Evolutionary conservation across 768 basidiomycete species (phyloP).

Genomic region (Leccinum truebloodii): DNA sequence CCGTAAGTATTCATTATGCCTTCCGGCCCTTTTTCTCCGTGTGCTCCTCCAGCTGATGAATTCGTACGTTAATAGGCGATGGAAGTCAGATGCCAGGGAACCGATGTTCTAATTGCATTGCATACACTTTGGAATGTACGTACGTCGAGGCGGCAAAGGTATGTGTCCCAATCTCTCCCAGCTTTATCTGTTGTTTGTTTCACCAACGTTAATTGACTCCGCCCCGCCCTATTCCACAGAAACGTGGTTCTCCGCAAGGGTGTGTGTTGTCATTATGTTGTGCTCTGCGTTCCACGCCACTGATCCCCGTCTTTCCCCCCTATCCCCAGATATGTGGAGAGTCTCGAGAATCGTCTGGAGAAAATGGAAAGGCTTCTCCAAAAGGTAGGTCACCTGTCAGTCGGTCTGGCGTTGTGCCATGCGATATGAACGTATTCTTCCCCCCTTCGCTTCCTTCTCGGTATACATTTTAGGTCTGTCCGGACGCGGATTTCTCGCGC

Average conservation of each 20-base stretch:
- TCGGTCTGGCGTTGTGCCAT: constrained; percentile 3
- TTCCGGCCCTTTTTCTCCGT: not conserved
- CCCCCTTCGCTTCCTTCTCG: not conserved
- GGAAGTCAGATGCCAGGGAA: constrained; percentile 59
- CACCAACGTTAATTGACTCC: not conserved
- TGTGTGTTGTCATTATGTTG: constrained; percentile 8
- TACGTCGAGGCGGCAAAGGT: constrained; percentile 60
- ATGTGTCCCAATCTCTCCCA: not conserved
- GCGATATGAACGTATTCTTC: not conserved
- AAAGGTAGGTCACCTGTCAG: constrained; percentile 37
- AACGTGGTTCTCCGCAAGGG: constrained; percentile 43
- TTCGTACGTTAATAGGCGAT: constrained; percentile 44
- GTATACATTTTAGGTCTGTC: constrained; percentile 50
- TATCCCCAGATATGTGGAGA: constrained; percentile 55
- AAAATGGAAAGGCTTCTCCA: constrained; percentile 64
- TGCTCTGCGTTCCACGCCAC: not conserved
- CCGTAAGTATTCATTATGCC: constrained; percentile 14
- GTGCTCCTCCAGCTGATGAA: not conserved
- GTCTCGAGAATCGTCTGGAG: constrained; percentile 59
- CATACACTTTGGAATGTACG: constrained; percentile 50
- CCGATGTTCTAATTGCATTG: constrained; percentile 56
- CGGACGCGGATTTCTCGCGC: constrained; percentile 60
- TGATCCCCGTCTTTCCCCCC: not conserved
- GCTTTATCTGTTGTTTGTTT: not conserved
- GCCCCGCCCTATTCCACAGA: constrained; percentile 24